Percentiles rank a stretch among this genome's conserved stretches.
Conservation (phyloP, 2,329 filamentous ascomycete species). For the Echinosphaeria canescens region DNA sequence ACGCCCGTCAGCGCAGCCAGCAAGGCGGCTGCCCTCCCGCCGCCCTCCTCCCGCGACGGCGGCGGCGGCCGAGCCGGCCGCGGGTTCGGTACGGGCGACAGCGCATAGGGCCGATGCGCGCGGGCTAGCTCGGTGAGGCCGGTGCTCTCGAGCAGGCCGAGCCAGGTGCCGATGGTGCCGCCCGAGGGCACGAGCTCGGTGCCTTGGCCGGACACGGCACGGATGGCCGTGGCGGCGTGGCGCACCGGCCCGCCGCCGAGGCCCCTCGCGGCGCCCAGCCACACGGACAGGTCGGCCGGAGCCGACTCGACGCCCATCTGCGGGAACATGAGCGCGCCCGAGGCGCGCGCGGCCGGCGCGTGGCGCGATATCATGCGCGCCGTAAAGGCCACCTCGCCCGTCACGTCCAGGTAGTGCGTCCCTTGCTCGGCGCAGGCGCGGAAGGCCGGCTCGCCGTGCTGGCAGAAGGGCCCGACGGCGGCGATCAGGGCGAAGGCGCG, state of each 20-base stretch:
- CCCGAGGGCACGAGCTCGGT: slow-evolving; percentile 29
- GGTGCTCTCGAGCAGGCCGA: slow-evolving; percentile 34
- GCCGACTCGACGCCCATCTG: slow-evolving; percentile 41
- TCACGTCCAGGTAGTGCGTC: slow-evolving; percentile 43
- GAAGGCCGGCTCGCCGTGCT: slow-evolving; percentile 34
- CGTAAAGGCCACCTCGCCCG: slow-evolving; percentile 36
- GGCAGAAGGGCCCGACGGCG: slow-evolving; percentile 34
- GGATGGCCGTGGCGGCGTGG: slow-evolving; percentile 29
- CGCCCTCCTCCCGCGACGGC: too few species aligned
- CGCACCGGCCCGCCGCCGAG: slow-evolving; percentile 20
- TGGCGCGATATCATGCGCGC: slow-evolving; percentile 38
- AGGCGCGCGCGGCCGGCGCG: slow-evolving; percentile 24
- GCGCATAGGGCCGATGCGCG: slow-evolving; percentile 25
- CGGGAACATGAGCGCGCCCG: slow-evolving; percentile 36
- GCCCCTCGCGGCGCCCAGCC: slow-evolving; percentile 25
- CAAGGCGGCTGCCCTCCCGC: too few species aligned
- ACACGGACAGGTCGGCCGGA: slow-evolving; percentile 35
- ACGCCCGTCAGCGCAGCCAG: slow-evolving; percentile 26
- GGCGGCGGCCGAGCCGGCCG: slow-evolving; percentile 8
- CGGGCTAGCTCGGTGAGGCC: slow-evolving; percentile 21
- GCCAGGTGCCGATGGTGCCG: slow-evolving; percentile 45
- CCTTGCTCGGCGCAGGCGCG: slow-evolving; percentile 38
- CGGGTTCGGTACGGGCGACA: slow-evolving; percentile 30
- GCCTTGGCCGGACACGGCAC: slow-evolving; percentile 9
- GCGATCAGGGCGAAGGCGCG: slow-evolving; percentile 34